Evolutionary conservation across 495 filamentous ascomycete species (phyloP), one percentile per base, ranked within the genome.

Genomic region (Chaetomium cochliodes): DNA sequence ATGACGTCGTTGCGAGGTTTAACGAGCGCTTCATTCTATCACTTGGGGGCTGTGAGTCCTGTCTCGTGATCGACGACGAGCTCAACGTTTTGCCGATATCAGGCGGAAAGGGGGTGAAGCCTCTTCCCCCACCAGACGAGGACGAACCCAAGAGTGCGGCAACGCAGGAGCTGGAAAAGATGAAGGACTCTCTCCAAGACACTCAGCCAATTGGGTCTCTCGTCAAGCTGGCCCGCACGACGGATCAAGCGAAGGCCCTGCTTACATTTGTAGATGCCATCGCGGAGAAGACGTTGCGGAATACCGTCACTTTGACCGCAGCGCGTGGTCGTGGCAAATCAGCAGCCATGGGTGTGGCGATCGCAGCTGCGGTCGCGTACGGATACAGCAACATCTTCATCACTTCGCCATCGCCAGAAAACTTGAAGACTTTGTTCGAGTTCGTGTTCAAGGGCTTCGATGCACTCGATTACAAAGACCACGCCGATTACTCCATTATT

Each of bases 301-400:
- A 89, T 73, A 99, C 96, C 0, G 94, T 98, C 56, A 88, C 96
- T 0, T 79, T 98, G 52, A 98, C 94, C 23, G 96, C 96, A 18
- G 96, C 90, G 26, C 88, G 96, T 85, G 96, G 96, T 70, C 87
- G 96, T 70, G 96, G 96, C 75, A 99, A 99, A 78, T 98, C 94
- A 22, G 96, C 96, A 39, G 93, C 93, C 42, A 82, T 98, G 67
- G 96, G 96, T 72, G 86, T 99, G 60, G 91, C 96, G 18, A 90
- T 99, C 64, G 92, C 96, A 46, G 92, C 96, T 11, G 96, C 96
- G 16, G 83, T 98, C 62, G 93, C 93, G 0, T 90, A 97, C 71
- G 96, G 96, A 22, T 99, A 99, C 73, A 96, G 91, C 79, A 99
- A 99, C 74, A 96, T 99, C 70, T 99, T 99, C 80, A 96, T 99